Base-by-base conservation (phyloP, 1,284 basidiomycete genomes). In the Meripilus lineatus region DNA sequence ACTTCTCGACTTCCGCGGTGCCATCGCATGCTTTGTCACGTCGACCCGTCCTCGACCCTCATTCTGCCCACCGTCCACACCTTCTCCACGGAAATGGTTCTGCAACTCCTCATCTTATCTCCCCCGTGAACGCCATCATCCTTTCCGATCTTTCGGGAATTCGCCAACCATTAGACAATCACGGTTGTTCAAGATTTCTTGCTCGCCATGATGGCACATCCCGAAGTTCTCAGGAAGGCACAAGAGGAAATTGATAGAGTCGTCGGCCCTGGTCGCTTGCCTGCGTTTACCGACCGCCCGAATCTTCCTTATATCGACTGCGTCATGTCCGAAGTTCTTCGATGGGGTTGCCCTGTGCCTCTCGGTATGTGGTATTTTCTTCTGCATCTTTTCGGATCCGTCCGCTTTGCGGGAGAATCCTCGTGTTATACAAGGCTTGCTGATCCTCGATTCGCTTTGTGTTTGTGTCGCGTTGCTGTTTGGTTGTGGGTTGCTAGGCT, bases 261-360 rank as follows among this genome's bases (percentile, higher is more conserved):
- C 20, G 45, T 74, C 33, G 68, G 68, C 5, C 47, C 46, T 14
- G 58, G 56, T 25, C 63, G 71, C 18, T 60, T 75, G 11, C 75
- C 75, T 3, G 65, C 62, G 4, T 72, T 72, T 46, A 57, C 51
- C 17, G 74, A 77, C 52, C 65, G 70, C 18, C 32, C 46, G 5
- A 50, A 57, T n/a, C 52, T 77, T 30, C 74, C 73, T 5, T 77
- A 75, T 50, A 48, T 75, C 25, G 58, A 67, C 24, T 71, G 72
- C 4, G 48, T 76, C 8, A 62, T 70, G 22, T 69, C 65, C 44
- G 75, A 77, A 54, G 56, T 65, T 4, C 48, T 70, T 34, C 57
- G 70, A 22, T 63, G 57, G 58, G 51, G 55, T 40, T 52, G 61
- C 8, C 54, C 66, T 10, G 55, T 60, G 10, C 66, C 63, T n/a